Conservation (phyloP, 1,284 basidiomycete species). For the Ustanciosporium gigantosporum region DNA sequence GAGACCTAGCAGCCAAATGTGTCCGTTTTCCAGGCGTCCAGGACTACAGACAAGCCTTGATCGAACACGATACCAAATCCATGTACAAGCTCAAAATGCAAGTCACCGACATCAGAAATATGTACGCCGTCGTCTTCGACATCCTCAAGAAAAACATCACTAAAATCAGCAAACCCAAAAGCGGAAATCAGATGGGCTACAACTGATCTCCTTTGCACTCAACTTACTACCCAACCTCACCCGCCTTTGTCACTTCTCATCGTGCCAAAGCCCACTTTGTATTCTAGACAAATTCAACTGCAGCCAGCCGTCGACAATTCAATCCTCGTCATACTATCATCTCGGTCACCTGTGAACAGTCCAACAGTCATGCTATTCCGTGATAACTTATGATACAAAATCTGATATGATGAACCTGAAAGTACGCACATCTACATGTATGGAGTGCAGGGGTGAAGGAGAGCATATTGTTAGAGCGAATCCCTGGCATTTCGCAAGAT, state of each 20-base stretch:
- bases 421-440: background rate
- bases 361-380: too few relatives aligned
- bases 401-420: background rate
- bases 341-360: too few relatives aligned
- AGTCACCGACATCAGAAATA: constrained; percentile 32
- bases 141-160: constrained; percentile 38
- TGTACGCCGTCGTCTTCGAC: constrained; percentile 38
- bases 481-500: constrained; percentile 31
- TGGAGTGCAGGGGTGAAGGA: too few relatives aligned
- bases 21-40: constrained; percentile 28
- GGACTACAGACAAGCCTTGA: constrained; percentile 28
- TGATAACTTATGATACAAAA: too few relatives aligned
- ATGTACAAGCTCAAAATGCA: constrained; percentile 38
- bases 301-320: too few relatives aligned
- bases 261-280: too few relatives aligned
- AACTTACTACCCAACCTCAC: too few relatives aligned
- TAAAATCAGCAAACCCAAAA: constrained; percentile 42
- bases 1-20: constrained; percentile 32
- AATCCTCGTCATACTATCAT: too few relatives aligned
- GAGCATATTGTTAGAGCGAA: too few relatives aligned
- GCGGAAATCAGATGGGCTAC: constrained; percentile 41
- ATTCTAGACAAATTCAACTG: too few relatives aligned
- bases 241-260: too few relatives aligned
- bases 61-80: constrained; percentile 30
- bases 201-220: constrained; percentile 9